Conservation (phyloP, 2,329 filamentous ascomycete genomes). For the Knoxdaviesia proteae region DNA sequence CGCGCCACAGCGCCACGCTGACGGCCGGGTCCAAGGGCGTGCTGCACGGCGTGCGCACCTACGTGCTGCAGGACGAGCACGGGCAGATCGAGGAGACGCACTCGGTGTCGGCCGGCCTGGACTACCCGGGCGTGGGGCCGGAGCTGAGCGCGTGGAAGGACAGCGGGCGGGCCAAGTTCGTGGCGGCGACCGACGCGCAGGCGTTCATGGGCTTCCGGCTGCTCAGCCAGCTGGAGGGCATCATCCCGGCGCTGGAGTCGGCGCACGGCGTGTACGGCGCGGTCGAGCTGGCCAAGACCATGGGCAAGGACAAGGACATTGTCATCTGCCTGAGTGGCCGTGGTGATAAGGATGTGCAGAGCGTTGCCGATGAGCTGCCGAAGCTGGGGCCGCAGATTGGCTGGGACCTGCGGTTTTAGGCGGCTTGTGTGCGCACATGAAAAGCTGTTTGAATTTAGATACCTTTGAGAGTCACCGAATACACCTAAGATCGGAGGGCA, state of each 20-base stretch:
- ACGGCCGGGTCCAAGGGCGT: constrained; percentile 77
- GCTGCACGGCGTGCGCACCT: constrained; percentile 86
- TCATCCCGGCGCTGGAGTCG: constrained; percentile 88
- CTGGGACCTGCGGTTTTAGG: constrained; percentile 43
- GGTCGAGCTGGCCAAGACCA: constrained; percentile 76
- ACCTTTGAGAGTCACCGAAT: background rate
- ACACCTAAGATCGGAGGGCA: background rate
- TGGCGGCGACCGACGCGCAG: constrained; percentile 78
- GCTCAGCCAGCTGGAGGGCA: constrained; percentile 75
- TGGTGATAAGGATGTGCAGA: constrained; percentile 97
- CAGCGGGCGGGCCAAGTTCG: constrained; percentile 62
- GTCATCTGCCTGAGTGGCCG: constrained; percentile 87
- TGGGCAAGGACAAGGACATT: constrained; percentile 72
- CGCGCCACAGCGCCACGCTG: constrained; percentile 71
- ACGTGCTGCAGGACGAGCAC: constrained; percentile 79
- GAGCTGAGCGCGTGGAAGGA: constrained; percentile 92
- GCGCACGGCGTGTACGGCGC: constrained; percentile 84
- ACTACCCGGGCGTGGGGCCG: constrained; percentile 92
- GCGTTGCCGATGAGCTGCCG: constrained; percentile 84
- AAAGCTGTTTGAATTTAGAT: background rate
- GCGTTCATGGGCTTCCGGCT: constrained; percentile 75
- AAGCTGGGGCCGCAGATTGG: constrained; percentile 74
- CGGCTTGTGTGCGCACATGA: background rate
- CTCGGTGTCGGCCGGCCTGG: constrained; percentile 85
- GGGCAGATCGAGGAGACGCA: constrained; percentile 92